phyloP scores from a whole-genome alignment of 331 rosid species.

The Cucumis variabilis region DNA sequence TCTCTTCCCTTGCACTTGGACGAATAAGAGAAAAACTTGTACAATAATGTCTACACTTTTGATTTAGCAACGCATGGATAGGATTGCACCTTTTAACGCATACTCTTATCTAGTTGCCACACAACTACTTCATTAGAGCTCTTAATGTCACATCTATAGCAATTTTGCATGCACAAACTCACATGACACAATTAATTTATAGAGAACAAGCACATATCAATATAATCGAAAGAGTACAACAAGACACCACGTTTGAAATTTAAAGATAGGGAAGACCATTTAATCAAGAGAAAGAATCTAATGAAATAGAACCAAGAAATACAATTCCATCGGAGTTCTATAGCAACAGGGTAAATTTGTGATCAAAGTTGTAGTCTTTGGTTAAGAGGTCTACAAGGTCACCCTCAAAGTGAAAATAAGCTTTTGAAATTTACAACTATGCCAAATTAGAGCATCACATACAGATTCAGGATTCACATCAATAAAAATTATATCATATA shows the following conservation, averaged over 20 bases:
- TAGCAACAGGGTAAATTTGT: conserved; percentile 74
- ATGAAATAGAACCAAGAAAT: conserved; percentile 33
- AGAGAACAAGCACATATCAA: too few relatives aligned
- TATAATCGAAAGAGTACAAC: neutral
- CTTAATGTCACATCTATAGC: too few relatives aligned
- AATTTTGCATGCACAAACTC: too few relatives aligned
- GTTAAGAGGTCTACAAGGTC: conserved; percentile 74
- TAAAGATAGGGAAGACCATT: neutral
- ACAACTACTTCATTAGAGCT: too few relatives aligned
- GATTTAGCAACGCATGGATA: too few relatives aligned
- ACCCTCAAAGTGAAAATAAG: neutral
- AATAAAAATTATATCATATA: neutral
- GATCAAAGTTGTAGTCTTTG: conserved; percentile 90
- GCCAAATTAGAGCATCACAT: neutral
- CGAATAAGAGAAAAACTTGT: too few relatives aligned
- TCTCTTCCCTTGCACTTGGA: too few relatives aligned
- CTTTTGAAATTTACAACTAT: conserved; percentile 10
- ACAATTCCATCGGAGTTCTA: conserved; percentile 83
- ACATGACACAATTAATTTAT: too few relatives aligned
- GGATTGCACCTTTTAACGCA: too few relatives aligned
- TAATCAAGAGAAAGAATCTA: conserved; percentile 12
- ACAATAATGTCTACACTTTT: too few relatives aligned
- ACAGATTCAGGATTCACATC: neutral
- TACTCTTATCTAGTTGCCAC: too few relatives aligned
- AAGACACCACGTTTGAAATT: neutral